A percentile compares a stretch with the other conserved stretches of the same genome.
These are phyloP conservation scores for Hypholoma fasciculare DNA, from an alignment of 768 basidiomycete species.

Conservation along the genomic window DNA sequence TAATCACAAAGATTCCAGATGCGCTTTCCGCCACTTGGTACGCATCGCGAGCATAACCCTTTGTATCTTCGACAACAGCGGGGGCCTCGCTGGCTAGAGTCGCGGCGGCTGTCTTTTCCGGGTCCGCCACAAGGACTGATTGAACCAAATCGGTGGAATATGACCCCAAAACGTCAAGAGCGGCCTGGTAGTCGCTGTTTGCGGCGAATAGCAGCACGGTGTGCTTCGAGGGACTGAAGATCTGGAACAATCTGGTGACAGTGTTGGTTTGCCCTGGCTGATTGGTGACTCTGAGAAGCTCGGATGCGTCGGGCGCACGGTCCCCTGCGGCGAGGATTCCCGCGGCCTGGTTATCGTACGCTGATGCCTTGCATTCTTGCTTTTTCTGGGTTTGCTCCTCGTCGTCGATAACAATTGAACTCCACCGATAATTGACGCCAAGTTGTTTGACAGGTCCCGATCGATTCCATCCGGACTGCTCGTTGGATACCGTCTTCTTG, in stretches of 20 bases:
- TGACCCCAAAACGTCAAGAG: background rate
- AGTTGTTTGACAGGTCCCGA: constrained; percentile 35
- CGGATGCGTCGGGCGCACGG: constrained; percentile 45
- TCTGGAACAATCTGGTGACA: constrained; percentile 18
- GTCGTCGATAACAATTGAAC: constrained; percentile 45
- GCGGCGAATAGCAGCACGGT: constrained; percentile 33
- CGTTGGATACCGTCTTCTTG: constrained; percentile 2
- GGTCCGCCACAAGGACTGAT: background rate
- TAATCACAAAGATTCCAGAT: constrained; percentile 5
- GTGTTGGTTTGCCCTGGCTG: background rate
- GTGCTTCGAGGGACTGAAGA: constrained; percentile 30
- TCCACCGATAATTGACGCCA: constrained; percentile 54
- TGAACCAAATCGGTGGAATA: constrained; percentile 1
- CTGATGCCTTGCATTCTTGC: background rate
- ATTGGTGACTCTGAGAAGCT: background rate
- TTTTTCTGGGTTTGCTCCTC: background rate
- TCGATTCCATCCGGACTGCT: constrained; percentile 11
- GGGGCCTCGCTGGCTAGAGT: background rate
- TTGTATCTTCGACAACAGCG: constrained; percentile 18
- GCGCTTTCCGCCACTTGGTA: constrained; percentile 11
- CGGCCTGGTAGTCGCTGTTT: background rate
- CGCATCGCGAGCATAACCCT: constrained; percentile 23
- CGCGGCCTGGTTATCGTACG: constrained; percentile 26
- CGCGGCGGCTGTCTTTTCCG: background rate
- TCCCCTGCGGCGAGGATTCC: constrained; percentile 38